Evolutionary conservation across 768 basidiomycete species (phyloP), one percentile per base, ranked within the genome.

Genomic region (Russula sp.): DNA sequence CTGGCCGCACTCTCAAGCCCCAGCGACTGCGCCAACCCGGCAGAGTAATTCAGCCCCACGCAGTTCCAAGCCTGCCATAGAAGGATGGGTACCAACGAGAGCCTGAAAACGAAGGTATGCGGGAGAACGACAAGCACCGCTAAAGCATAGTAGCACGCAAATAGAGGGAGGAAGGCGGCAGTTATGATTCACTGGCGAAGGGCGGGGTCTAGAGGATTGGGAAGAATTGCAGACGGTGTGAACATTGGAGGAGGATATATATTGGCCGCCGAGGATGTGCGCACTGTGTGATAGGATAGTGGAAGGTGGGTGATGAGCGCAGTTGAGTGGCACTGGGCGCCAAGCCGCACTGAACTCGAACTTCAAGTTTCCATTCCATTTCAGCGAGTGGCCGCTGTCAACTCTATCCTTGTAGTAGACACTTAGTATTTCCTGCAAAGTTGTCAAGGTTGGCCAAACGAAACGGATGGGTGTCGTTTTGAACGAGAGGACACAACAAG

Each of bases 91-190:
- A 66, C 16, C 7, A 66, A 48, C 11, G 56, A 56, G 18, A 62
- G 11, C 20, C 40, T 42, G 34, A 66, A 11, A 5, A 57, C 7
- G 31, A 16, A 42, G 0, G 64, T 66, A 34, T 57, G 62, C 7
- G 53, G 61, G 20, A 66, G 56, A 27, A 66, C 10, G 13, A 35
- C 61, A 14, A 66, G 56, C 4, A 66, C 42, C 1, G 64, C 55
- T 16, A 57, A 37, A 14, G 45, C 37, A 52, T 55, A 57, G 44
- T 57, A 45, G 64, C 32, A 57, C 16, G 32, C 22, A 48, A 55
- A 34, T 1, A 66, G n/a, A 3, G 64, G 64, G 6, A 40, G 35
- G 40, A 50, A n/a, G 27, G 59, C 64, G 22, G 53, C 18, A 11
- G 6, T 37, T 9, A 59, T 65, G 20, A 39, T n/a, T 13, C 59